These are phyloP conservation scores for Nicotiana obtusifolia DNA, from an alignment of 257 asterid species.

Conservation along the genomic window DNA sequence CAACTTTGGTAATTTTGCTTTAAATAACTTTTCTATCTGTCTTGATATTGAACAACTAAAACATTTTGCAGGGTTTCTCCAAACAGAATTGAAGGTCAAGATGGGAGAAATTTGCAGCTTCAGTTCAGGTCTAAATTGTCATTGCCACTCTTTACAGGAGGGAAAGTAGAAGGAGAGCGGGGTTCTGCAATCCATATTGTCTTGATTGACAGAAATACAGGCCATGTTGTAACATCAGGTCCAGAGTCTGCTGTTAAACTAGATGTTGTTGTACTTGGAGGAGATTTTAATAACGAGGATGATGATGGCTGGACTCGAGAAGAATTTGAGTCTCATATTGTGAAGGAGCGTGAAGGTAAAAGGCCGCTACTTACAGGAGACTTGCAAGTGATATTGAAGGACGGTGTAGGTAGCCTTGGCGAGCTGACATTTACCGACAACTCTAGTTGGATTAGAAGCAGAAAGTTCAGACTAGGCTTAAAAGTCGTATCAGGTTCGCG, in stretches of 20 bases:
- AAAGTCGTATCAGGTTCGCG: conserved; percentile 59
- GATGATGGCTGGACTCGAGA: conserved; percentile 26
- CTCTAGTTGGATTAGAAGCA: conserved; percentile 97
- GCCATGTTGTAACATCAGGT: conserved; percentile 23
- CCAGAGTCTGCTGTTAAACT: conserved; percentile 29
- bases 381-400: conserved; percentile 25
- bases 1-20: not conserved
- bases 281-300: conserved; percentile 32
- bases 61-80: conserved; percentile 19
- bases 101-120: conserved; percentile 27
- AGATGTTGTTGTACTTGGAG: conserved; percentile 31
- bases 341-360: conserved; percentile 32
- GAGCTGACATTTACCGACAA: conserved; percentile 68
- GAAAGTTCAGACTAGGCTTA: conserved; percentile 87
- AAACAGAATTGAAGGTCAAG: conserved; percentile 20
- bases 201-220: conserved; percentile 26
- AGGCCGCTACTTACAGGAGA: conserved; percentile 38
- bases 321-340: conserved; percentile 27
- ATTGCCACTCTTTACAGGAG: conserved; percentile 30
- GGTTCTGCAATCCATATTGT: conserved; percentile 21
- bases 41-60: not conserved
- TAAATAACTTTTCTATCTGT: not conserved
- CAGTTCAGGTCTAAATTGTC: conserved; percentile 28
- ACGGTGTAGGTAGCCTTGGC: conserved; percentile 31
- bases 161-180: conserved; percentile 26